Evolutionary conservation across 306 rosid genomes (phyloP).

Genomic region (Sechiopsis laciniata): DNA sequence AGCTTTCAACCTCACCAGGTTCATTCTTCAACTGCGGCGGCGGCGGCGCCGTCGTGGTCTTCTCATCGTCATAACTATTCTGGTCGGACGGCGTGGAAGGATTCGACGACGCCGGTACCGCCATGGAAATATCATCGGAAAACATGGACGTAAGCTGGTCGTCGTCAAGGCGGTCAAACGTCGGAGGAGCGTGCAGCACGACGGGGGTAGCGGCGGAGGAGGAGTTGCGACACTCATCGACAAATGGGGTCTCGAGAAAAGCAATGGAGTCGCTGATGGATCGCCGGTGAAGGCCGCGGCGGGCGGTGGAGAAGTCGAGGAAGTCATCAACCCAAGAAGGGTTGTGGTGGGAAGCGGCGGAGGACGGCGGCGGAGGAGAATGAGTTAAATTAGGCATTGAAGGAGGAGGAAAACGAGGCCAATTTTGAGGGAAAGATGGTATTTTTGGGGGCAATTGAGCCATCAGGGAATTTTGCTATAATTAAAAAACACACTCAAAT

Average conservation of each 20-base stretch:
- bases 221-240: slow-evolving; percentile 34
- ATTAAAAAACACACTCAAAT: not conserved
- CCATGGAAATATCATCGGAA: slow-evolving; percentile 49
- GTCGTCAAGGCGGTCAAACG: slow-evolving; percentile 67
- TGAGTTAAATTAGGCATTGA: slow-evolving; percentile 27
- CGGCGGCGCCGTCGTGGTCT: slow-evolving; percentile 25
- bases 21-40: slow-evolving; percentile 45
- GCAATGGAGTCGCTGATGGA: slow-evolving; percentile 81
- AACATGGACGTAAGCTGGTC: slow-evolving; percentile 84
- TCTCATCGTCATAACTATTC: slow-evolving; percentile 60
- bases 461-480: slow-evolving; percentile 28
- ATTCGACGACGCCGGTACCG: slow-evolving; percentile 43
- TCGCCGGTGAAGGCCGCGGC: slow-evolving; percentile 66
- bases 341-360: slow-evolving; percentile 27
- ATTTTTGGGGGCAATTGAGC: slow-evolving; percentile 95
- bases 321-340: slow-evolving; percentile 71
- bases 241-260: slow-evolving; percentile 51
- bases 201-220: not conserved
- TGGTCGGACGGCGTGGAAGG: slow-evolving; percentile 78
- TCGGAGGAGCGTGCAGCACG: slow-evolving; percentile 22
- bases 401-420: slow-evolving; percentile 34
- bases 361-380: slow-evolving; percentile 32
- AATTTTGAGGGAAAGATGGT: slow-evolving; percentile 74
- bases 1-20: slow-evolving; percentile 59
- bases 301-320: slow-evolving; percentile 67